Evolutionary conservation across 805 yeast genomes (phyloP), one percentile per base, ranked within the genome.

Genomic region (Maudiozyma serrabonitensis): DNA sequence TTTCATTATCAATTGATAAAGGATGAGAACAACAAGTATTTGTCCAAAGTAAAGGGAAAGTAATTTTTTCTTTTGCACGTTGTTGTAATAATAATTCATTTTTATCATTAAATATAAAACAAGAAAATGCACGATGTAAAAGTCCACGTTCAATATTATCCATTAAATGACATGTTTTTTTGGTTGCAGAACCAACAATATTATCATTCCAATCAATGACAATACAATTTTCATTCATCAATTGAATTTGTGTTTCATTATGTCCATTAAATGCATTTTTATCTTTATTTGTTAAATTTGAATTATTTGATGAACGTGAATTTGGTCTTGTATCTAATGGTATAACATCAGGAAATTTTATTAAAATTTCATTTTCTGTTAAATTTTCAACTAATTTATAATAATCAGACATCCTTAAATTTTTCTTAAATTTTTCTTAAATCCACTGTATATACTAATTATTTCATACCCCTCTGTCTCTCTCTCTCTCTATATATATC

Each of bases 21-120:
- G 99, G 99, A 66, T 93, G 99, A 1, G 98, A 90, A 68, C 99
- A 93, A 70, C 99, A 93, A 1, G 99, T 93, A 67, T 93, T 93
- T 25, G 99, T 93, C 99, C 99, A 93, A 84, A 90, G 81, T 51
- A 81, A 81, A 0, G 98, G 95, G 69, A 93, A 93, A 1, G 99
- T 93, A 70, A 93, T 93, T 68, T 93, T 93, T 66, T 93, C 98
- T 46, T 82, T 81, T 0, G 99, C 98, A 59, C 99, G 81, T 71
- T 91, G 97, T 71, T 93, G 99, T 57, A 93, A 74, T 51, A 93
- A 74, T 53, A 93, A 75, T 68, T 84, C 76, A 51, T 81, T 81
- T 43, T 86, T 79, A 21, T 78, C 78, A 66, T 89, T 84, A 73
- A 93, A 93, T 48, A 91, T 70, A 60, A 93, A 93, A n/a, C 90